Conservation (phyloP, 139 green algal genomes). For the Tetradesmus lagerheimii region DNA sequence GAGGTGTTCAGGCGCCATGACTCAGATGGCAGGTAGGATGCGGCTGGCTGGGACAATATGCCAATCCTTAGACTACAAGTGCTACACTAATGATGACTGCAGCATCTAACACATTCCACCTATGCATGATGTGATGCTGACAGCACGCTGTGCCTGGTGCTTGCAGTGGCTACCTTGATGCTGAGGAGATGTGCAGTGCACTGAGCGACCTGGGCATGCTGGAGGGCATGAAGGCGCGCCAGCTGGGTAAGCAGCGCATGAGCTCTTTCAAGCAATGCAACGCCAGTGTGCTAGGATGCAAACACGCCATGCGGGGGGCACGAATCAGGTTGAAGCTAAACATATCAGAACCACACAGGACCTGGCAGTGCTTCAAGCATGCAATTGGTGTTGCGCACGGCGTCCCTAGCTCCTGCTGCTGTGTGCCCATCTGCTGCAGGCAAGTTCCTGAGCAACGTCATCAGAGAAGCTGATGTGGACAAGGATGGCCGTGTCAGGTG, state of each 20-base stretch:
- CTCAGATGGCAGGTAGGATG: neutral
- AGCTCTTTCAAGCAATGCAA: neutral
- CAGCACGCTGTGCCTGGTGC: neutral
- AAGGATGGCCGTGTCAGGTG: constrained; percentile 60
- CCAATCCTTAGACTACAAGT: too few relatives aligned
- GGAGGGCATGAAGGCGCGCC: constrained; percentile 64
- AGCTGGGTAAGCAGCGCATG: constrained; percentile 57
- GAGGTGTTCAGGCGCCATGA: constrained; percentile 73
- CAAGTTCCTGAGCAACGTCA: constrained; percentile 65
- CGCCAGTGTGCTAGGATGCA: too few relatives aligned
- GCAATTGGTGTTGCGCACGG: neutral
- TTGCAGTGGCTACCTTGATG: constrained; percentile 54
- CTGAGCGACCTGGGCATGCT: constrained; percentile 70
- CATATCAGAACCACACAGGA: neutral
- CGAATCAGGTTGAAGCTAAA: neutral
- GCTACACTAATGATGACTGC: too few relatives aligned
- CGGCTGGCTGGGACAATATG: neutral
- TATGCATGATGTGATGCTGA: neutral
- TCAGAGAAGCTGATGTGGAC: constrained; percentile 69
- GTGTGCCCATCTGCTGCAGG: constrained; percentile 43
- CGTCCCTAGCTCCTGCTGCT: neutral
- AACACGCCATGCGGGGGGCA: too few relatives aligned
- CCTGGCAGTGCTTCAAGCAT: neutral
- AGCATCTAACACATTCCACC: neutral
- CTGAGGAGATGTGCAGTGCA: constrained; percentile 68